These are phyloP conservation scores for Nothomitra cinnamomea DNA, from an alignment of 2,329 filamentous ascomycete species.

Conservation along the genomic window DNA sequence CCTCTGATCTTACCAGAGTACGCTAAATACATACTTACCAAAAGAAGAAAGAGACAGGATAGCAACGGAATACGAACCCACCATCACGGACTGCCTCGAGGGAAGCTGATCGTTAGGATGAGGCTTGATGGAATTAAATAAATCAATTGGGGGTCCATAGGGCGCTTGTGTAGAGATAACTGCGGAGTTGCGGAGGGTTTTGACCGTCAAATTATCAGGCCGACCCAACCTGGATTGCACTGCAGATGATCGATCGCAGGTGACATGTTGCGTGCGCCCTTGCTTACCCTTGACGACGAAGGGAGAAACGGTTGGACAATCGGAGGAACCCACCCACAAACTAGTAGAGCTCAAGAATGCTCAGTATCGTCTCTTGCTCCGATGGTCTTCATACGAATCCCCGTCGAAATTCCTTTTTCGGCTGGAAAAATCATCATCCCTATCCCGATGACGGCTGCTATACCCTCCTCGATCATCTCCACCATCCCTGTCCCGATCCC, in stretches of 20 bases:
- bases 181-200: not conserved
- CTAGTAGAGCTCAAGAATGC: constrained; percentile 11
- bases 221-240: constrained; percentile 4
- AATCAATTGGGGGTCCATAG: not conserved
- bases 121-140: no score
- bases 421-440: constrained; percentile 10
- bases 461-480: constrained; percentile 11
- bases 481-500: constrained; percentile 27
- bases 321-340: constrained; percentile 16
- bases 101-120: not conserved
- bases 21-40: constrained; percentile 5
- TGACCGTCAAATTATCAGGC: not conserved
- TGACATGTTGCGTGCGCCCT: constrained; percentile 11
- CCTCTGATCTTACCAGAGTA: constrained; percentile 36
- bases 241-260: constrained; percentile 9
- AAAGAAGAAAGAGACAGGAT: not conserved
- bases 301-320: constrained; percentile 18
- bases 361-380: constrained; percentile 43
- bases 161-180: not conserved
- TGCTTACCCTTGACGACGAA: constrained; percentile 23
- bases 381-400: constrained; percentile 60
- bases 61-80: constrained; percentile 1
- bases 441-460: constrained; percentile 12
- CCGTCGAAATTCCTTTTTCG: constrained; percentile 57
- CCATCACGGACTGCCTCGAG: not conserved